Percentiles rank a stretch among this genome's conserved stretches.
phyloP scores from a whole-genome alignment of 768 basidiomycete species.

The Mrakia blollopis region DNA sequence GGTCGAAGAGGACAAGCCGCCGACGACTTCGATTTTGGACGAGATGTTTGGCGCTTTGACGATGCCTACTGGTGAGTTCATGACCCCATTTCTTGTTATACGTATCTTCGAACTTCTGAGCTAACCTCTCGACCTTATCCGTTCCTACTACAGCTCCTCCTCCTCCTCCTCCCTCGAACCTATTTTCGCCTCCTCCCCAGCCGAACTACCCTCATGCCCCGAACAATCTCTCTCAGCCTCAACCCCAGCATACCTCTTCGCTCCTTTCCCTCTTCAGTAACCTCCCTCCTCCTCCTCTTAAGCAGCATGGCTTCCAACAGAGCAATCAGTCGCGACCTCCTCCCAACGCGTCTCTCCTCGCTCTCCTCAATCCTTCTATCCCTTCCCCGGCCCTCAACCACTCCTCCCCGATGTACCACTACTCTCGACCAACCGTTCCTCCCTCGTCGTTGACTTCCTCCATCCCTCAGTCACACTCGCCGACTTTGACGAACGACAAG shows the following conservation, averaged over 20 bases:
- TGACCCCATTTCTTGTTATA: too few species aligned
- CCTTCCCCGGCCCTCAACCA: slow-evolving; percentile 6
- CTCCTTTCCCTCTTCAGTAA: slow-evolving; percentile 8
- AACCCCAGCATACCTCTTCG: not conserved
- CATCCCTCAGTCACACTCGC: not conserved
- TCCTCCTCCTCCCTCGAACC: not conserved
- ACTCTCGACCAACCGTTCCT: not conserved
- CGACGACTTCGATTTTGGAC: slow-evolving; percentile 10
- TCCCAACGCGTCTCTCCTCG: slow-evolving; percentile 11
- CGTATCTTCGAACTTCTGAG: too few species aligned
- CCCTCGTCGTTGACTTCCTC: not conserved
- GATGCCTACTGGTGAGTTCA: not conserved
- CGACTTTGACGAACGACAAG: not conserved
- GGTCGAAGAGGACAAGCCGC: not conserved
- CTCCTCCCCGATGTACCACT: not conserved
- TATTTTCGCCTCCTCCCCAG: not conserved
- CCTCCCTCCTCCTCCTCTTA: slow-evolving; percentile 15
- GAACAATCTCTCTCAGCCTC: not conserved
- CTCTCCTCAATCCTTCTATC: slow-evolving; percentile 10
- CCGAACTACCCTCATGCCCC: not conserved
- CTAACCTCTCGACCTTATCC: not conserved
- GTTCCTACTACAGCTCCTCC: not conserved
- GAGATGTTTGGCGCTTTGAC: slow-evolving; percentile 13
- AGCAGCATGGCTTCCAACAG: not conserved
- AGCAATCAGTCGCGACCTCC: slow-evolving; percentile 4